A percentile compares a stretch with the other conserved stretches of the same genome.
phyloP scores from a whole-genome alignment of 2,329 filamentous ascomycete genomes.

The Rachicladosporium sp. region DNA sequence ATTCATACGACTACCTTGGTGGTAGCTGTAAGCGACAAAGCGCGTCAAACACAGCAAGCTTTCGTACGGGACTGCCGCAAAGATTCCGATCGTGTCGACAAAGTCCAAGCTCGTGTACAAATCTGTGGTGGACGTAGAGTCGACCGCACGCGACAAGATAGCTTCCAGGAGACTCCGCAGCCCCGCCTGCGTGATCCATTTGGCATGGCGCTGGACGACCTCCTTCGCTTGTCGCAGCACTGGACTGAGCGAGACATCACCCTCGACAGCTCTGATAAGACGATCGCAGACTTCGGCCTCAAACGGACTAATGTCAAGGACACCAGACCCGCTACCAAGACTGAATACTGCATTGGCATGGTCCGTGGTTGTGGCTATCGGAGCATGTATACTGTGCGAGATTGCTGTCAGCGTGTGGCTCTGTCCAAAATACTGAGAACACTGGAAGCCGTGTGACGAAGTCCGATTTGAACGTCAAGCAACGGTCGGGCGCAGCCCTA shows the following conservation, averaged over 20 bases:
- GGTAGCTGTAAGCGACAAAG: slow-evolving; percentile 21
- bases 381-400: no score
- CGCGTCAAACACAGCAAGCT: slow-evolving; percentile 11
- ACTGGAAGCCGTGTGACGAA: no score
- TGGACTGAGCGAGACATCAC: slow-evolving; percentile 4
- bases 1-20: slow-evolving; percentile 19
- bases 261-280: slow-evolving; percentile 6
- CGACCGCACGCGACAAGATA: slow-evolving; percentile 14
- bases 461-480: no score
- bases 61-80: slow-evolving; percentile 14
- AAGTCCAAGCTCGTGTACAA: slow-evolving; percentile 17
- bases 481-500: no score
- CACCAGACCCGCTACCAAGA: background rate
- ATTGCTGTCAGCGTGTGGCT: no score
- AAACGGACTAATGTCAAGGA: slow-evolving; percentile 14
- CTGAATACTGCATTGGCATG: no score
- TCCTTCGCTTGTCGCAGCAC: slow-evolving; percentile 14
- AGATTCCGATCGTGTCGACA: slow-evolving; percentile 19
- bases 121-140: slow-evolving; percentile 18
- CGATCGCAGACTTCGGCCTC: slow-evolving; percentile 15
- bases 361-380: no score
- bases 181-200: slow-evolving; percentile 19
- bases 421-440: no score
- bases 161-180: slow-evolving; percentile 13
- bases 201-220: slow-evolving; percentile 18